Percentiles rank a stretch among this genome's conserved stretches.
Conservation (phyloP, 2,329 filamentous ascomycete species). For the Talaromyces sp. region DNA sequence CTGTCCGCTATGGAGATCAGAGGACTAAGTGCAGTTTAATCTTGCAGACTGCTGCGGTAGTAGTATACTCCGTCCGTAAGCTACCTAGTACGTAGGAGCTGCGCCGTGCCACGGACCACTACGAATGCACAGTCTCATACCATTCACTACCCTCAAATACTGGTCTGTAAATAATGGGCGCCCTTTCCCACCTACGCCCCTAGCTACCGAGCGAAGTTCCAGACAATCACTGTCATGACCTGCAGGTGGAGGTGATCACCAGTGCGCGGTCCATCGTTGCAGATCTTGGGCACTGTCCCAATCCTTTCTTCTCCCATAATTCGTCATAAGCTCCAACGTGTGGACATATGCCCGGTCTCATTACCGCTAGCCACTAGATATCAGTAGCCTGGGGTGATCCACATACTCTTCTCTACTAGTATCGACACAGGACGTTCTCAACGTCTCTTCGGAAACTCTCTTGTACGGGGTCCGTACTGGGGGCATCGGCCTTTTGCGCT, state of each 20-base stretch:
- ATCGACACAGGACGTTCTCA: neutral
- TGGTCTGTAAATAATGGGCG: neutral
- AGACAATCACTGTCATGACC: constrained; percentile 14
- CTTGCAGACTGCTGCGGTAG: neutral
- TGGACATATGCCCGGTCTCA: constrained; percentile 5
- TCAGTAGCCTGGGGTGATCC: constrained; percentile 10
- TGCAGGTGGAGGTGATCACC: constrained; percentile 16
- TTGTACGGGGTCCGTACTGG: constrained; percentile 5
- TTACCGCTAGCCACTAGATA: constrained; percentile 11
- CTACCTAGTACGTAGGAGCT: neutral
- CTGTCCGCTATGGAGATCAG: constrained; percentile 14
- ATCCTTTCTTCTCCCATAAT: constrained; percentile 9
- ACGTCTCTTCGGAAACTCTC: neutral
- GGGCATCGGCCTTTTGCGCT: neutral
- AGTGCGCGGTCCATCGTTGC: constrained; percentile 11
- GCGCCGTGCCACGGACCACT: constrained; percentile 1
- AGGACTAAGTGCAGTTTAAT: neutral
- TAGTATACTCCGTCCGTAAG: neutral
- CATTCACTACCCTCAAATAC: constrained; percentile 6
- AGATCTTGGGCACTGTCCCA: constrained; percentile 12
- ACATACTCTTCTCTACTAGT: constrained; percentile 8
- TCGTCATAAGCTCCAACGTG: constrained; percentile 10
- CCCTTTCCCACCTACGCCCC: neutral
- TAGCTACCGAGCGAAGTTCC: constrained; percentile 6
- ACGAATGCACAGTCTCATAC: constrained; percentile 1